A percentile compares a stretch with the other conserved stretches of the same genome.
Evolutionary conservation across 768 basidiomycete species (phyloP).

Genomic region (Rhodotorula taiwanensis): DNA sequence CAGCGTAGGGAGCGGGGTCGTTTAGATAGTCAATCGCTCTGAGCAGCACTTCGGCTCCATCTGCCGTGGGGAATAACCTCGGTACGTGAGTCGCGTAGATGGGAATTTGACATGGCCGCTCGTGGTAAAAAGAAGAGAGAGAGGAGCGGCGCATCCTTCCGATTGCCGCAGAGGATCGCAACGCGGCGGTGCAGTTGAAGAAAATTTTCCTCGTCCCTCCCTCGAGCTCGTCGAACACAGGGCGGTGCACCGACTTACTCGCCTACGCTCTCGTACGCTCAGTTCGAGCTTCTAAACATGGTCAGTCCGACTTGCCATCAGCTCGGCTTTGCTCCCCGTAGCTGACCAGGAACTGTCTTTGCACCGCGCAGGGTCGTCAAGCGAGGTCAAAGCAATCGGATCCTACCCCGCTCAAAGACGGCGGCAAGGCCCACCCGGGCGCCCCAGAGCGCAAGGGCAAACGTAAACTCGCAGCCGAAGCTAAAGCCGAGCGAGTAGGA

Average conservation of each 20-base stretch:
- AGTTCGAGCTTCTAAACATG: too few species aligned
- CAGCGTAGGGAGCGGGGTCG: neutral
- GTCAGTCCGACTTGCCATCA: neutral
- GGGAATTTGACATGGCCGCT: conserved; percentile 15
- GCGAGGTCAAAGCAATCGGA: conserved; percentile 26
- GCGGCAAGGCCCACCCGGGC: conserved; percentile 24
- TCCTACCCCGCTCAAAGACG: conserved; percentile 18
- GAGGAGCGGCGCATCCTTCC: too few species aligned
- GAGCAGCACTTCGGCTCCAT: neutral
- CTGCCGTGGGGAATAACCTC: neutral
- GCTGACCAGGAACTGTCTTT: neutral
- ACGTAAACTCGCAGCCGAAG: conserved; percentile 29
- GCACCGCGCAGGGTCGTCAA: conserved; percentile 24
- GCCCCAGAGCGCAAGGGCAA: conserved; percentile 28
- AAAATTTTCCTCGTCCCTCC: too few species aligned
- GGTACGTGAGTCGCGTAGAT: neutral
- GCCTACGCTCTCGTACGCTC: too few species aligned
- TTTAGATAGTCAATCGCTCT: conserved; percentile 5
- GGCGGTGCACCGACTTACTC: too few species aligned
- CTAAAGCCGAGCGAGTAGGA: conserved; percentile 9
- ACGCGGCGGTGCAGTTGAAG: too few species aligned
- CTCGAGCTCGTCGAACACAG: too few species aligned
- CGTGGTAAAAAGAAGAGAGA: neutral
- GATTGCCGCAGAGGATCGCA: too few species aligned
- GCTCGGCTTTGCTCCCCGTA: neutral